phyloP scores from a whole-genome alignment of 148 eudicot species.

The Polygonum aviculare region DNA sequence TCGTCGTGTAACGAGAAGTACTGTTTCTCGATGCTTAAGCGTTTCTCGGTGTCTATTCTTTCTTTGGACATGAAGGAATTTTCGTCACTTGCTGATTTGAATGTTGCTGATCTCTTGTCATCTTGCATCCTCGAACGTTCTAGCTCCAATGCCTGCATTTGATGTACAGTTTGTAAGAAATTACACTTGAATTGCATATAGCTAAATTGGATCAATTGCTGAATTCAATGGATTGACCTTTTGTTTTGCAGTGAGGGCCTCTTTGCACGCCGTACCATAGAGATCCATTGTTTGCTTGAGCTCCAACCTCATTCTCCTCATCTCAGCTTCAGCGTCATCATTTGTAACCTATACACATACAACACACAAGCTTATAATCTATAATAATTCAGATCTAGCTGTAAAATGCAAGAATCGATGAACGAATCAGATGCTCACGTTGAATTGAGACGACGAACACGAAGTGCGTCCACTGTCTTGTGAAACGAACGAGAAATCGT shows the following conservation, averaged over 20 bases:
- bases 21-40: slow-evolving; percentile 7
- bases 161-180: background rate
- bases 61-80: slow-evolving; percentile 21
- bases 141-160: slow-evolving; percentile 49
- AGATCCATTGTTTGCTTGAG: slow-evolving; percentile 79
- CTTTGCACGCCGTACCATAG: slow-evolving; percentile 88
- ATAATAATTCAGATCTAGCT: background rate
- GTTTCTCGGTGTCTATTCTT: slow-evolving; percentile 24
- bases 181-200: background rate
- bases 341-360: slow-evolving; percentile 10
- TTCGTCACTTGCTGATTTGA: slow-evolving; percentile 29
- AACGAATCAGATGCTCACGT: slow-evolving; percentile 22
- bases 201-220: background rate
- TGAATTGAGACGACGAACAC: slow-evolving; percentile 37
- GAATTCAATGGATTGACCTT: slow-evolving; percentile 24
- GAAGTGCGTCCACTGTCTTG: slow-evolving; percentile 46
- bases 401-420: background rate
- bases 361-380: background rate
- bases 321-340: slow-evolving; percentile 76
- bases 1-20: background rate
- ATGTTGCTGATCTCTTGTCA: slow-evolving; percentile 27
- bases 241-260: slow-evolving; percentile 72
- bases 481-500: slow-evolving; percentile 45
- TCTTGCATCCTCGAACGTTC: slow-evolving; percentile 43
- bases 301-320: slow-evolving; percentile 79